Evolutionary conservation across 177 flowering plant genomes (phyloP), one percentile per base, ranked within the genome.

Genomic region (Vitis hybrid): DNA sequence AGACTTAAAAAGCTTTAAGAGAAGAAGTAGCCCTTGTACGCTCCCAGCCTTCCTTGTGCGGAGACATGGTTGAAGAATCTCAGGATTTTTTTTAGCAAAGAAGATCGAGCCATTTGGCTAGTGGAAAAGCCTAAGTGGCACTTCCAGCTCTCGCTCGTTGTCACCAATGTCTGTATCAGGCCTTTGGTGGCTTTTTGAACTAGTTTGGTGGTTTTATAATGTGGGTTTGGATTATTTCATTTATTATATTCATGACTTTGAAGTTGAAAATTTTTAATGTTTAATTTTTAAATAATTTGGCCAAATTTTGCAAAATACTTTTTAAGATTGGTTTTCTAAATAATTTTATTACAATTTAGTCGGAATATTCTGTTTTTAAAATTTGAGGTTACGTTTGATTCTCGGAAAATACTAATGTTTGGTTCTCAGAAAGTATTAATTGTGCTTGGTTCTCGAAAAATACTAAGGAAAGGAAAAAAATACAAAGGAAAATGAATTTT

Each of bases 41-140:
- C 97, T 52, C 98, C 92, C 73, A 94, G 97, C 70, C 75, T 94
- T 63, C 98, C 97, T 52, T 88, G 94, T 78, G 80, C 91, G 11
- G 98, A 92, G 74, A 90, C 97, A 2, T 94, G 98, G 97, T 71
- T 94, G 70, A 88, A 70, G 82, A 86, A 75, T 18, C 62, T 92
- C 66, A 97, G 97, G 79, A 91, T 94, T 81, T 78, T 61, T 40
- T 97, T 90, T 75, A 88, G 86, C 71, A 85, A 73, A 64, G 97
- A 91, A 5, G 94, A 92, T 74, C 75, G 87, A 21, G 90, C 97
- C 40, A 79, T 87, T 64, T 94, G 98, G 98, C 77, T 84, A 4
- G 73, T 91, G 15, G 90, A 91, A 70, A 88, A 87, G 62, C 81
- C 85, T 14, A 91, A 88, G 59, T 94, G 98, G 98, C 93, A 92